Base-by-base conservation (phyloP, 2,329 filamentous ascomycete species). In the Chrysosporium queenslandicum region DNA sequence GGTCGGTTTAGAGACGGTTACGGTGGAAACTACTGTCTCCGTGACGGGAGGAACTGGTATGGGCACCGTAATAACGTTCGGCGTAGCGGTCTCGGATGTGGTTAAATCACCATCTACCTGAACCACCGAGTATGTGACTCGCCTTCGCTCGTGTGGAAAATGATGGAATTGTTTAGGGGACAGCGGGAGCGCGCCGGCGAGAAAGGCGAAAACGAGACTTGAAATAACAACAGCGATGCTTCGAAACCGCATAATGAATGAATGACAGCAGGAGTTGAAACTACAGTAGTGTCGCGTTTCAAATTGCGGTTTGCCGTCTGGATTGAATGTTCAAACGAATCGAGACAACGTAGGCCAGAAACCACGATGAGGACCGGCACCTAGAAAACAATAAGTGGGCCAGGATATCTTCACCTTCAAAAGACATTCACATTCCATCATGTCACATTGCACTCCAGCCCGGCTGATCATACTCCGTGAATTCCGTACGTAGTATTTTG, bases 81-180 rank as follows among this genome's bases (percentile, higher is more conserved):
- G 47, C 2, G 46, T 4, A 29, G 46, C 52, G 2, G 27, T 52
- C 21, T 53, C 53, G 20, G 52, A 25, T 5, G 49, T 36, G 37
- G 50, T 55, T 42, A 51, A 32, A 9, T 51, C 53, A n/a, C 58
- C 56, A 52, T 58, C 54, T 34, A 59, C 58, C n/a, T 50, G 56
- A 9, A 59, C 54, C 47, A 59, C 58, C n/a, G 58, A 59, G 30
- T 58, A 59, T 37, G 50, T 50, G 14, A 53, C 49, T 36, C 21
- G 49, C 46, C 54, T 57, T 37, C 41, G 52, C 18, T 46, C 32
- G 7, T n/a, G 41, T 1, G 46, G 27, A 30, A 36, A 23, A 11
- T 41, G 25, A 20, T 30, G 21, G 11, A 16, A 21, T 16, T 0
- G 23, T 32, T 32, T 46, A 14, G 25, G 11, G 21, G 27, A 34